Conservation (phyloP, 2,329 filamentous ascomycete genomes). For the Ascochyta viciae-villosae region DNA sequence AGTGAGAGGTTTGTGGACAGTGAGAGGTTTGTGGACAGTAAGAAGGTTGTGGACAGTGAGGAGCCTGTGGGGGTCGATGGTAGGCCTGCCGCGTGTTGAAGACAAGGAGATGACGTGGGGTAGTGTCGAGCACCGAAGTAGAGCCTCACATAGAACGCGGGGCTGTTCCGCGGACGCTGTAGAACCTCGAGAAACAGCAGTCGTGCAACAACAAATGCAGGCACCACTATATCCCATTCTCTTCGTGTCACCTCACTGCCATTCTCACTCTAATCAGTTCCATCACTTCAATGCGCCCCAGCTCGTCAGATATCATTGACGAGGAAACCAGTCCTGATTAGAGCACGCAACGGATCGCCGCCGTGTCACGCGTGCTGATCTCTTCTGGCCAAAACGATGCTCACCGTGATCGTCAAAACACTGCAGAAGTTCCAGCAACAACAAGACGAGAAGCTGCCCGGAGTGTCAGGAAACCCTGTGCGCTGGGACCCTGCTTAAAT, state of each 20-base stretch:
- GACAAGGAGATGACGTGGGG: not conserved
- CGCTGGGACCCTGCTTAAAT: not conserved
- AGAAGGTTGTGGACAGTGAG: too few relatives aligned
- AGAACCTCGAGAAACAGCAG: not conserved
- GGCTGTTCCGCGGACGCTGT: not conserved
- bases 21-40: too few relatives aligned
- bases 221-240: not conserved
- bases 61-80: not conserved
- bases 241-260: not conserved
- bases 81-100: too few relatives aligned
- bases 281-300: not conserved
- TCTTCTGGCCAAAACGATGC: conserved; percentile 19
- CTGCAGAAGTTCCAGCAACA: conserved; percentile 2
- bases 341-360: conserved; percentile 6
- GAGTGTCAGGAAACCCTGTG: conserved; percentile 1
- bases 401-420: conserved; percentile 7
- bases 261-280: not conserved
- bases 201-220: not conserved
- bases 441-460: not conserved
- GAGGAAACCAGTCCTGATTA: not conserved
- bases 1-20: too few relatives aligned
- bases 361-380: conserved; percentile 20
- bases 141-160: not conserved
- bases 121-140: not conserved
- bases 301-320: not conserved